phyloP scores from a whole-genome alignment of 495 filamentous ascomycete species.

The Schizothecium vesticola region DNA sequence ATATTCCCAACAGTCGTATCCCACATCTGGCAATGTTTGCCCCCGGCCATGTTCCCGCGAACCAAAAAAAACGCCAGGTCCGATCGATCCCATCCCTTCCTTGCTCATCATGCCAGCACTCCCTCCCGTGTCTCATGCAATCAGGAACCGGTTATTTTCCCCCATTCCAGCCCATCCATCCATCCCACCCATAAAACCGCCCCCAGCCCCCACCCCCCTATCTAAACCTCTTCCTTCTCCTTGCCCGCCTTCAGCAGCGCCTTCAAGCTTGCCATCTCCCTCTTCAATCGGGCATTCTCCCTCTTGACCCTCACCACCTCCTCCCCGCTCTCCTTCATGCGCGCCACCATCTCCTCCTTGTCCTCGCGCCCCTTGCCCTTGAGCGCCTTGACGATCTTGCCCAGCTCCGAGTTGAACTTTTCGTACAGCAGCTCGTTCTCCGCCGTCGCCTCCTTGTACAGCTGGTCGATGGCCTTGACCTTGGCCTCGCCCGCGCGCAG shows the following conservation, averaged over 20 bases:
- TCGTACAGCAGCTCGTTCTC: slow-evolving; percentile 95
- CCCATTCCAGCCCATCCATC: background rate
- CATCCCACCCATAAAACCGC: background rate
- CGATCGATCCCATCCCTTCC: background rate
- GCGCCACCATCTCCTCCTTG: slow-evolving; percentile 64
- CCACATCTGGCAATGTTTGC: background rate
- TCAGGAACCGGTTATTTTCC: background rate
- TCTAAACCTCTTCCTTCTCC: background rate
- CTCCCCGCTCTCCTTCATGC: slow-evolving; percentile 60
- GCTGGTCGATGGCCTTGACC: slow-evolving; percentile 75
- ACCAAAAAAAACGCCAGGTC: background rate
- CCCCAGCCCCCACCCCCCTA: background rate
- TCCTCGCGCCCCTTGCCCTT: slow-evolving; percentile 62
- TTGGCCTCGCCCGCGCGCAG: slow-evolving; percentile 70
- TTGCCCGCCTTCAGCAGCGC: slow-evolving; percentile 38
- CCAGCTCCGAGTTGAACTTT: slow-evolving; percentile 85
- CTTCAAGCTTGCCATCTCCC: slow-evolving; percentile 49
- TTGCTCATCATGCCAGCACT: slow-evolving; percentile 1
- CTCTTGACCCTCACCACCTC: slow-evolving; percentile 68
- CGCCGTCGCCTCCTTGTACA: slow-evolving; percentile 81
- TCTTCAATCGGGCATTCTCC: slow-evolving; percentile 61
- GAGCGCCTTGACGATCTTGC: slow-evolving; percentile 71
- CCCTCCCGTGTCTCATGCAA: background rate
- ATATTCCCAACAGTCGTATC: background rate
- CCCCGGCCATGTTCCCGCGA: background rate